Conservation (phyloP, 345 rosid genomes). For the Tarenaya hassleriana region DNA sequence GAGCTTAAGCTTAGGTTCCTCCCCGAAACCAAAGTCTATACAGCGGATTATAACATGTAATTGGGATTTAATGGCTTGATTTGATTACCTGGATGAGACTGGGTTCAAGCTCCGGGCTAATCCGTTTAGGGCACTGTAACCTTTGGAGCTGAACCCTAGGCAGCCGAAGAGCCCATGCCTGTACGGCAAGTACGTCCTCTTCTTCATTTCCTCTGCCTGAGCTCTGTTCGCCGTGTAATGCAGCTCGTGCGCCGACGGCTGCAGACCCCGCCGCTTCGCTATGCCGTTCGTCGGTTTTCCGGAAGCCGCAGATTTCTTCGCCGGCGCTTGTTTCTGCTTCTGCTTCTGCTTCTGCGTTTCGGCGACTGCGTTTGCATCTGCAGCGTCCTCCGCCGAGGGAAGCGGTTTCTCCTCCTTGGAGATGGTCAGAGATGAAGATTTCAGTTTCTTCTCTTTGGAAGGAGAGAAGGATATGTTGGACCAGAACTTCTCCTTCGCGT, state of each 20-base stretch:
- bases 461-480: conserved; percentile 61
- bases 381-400: neutral
- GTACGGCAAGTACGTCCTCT: conserved; percentile 89
- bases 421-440: conserved; percentile 12
- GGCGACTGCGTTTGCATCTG: neutral
- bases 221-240: conserved; percentile 90
- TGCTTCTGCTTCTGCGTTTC: conserved; percentile 25
- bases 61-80: neutral
- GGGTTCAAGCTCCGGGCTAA: conserved; percentile 86
- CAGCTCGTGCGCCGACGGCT: conserved; percentile 80
- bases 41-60: too few species aligned
- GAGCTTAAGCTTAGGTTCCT: too few species aligned
- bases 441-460: conserved; percentile 49
- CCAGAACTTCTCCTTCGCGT: conserved; percentile 58
- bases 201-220: conserved; percentile 95
- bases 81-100: conserved; percentile 72
- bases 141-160: conserved; percentile 90
- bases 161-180: conserved; percentile 95
- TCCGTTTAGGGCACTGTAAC: conserved; percentile 89
- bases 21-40: too few species aligned
- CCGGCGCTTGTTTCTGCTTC: conserved; percentile 43
- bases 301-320: conserved; percentile 19
- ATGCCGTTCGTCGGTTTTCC: conserved; percentile 36
- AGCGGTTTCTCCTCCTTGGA: conserved; percentile 18
- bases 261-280: conserved; percentile 63